Evolutionary conservation across 2,329 filamentous ascomycete genomes (phyloP).

Genomic region (Didymella segeticola): DNA sequence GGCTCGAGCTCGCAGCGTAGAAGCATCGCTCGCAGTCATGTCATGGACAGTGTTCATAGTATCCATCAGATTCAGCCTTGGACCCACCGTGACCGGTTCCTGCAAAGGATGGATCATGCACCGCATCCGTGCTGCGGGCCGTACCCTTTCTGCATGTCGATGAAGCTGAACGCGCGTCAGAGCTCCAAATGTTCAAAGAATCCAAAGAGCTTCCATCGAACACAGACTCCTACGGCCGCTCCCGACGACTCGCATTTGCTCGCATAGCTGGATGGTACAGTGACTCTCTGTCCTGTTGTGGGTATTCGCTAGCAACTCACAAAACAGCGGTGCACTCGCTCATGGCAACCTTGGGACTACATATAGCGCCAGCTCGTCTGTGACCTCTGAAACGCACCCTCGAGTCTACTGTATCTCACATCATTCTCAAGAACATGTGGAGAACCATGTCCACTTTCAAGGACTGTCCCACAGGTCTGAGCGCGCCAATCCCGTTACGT

Average conservation of each 20-base stretch:
- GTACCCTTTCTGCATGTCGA: neutral
- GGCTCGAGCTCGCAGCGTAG: neutral
- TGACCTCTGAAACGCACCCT: neutral
- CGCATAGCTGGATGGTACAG: neutral
- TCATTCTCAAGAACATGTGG: neutral
- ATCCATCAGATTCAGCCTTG: neutral
- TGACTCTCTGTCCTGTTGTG: neutral
- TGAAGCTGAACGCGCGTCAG: slow-evolving; percentile 4
- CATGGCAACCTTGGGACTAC: neutral
- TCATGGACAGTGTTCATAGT: neutral
- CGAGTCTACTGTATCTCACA: neutral
- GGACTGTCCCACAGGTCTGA: neutral
- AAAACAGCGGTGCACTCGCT: neutral
- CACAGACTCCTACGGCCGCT: neutral
- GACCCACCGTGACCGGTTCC: neutral
- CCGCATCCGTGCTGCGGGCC: neutral
- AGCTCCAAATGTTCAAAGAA: neutral
- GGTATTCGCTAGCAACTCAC: neutral
- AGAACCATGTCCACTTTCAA: neutral
- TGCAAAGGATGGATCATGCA: neutral
- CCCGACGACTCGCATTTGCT: neutral
- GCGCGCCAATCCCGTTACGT: neutral
- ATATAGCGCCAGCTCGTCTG: neutral
- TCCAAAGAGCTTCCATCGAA: neutral
- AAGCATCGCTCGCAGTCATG: neutral